A percentile compares a stretch with the other conserved stretches of the same genome.
These are phyloP conservation scores for Suillus alpinus DNA, from an alignment of 768 basidiomycete species.

Conservation along the genomic window DNA sequence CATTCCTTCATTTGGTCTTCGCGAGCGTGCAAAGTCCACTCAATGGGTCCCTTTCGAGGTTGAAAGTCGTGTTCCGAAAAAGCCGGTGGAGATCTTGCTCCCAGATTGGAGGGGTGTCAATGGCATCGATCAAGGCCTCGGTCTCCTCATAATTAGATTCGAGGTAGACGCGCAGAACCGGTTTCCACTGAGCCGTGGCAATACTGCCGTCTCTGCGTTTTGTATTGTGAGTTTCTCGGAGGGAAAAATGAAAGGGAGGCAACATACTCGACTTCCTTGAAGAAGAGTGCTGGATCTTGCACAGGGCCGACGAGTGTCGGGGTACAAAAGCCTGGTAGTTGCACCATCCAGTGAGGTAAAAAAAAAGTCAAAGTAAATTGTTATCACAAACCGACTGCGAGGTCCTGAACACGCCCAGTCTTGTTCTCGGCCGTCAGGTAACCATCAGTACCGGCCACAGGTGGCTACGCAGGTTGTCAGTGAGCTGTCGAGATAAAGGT, in stretches of 20 bases:
- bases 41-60: not conserved
- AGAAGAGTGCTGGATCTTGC: not conserved
- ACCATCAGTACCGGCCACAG: not conserved
- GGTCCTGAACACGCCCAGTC: not conserved
- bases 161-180: not conserved
- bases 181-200: not conserved
- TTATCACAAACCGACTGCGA: not conserved
- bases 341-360: not conserved
- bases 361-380: too few relatives aligned
- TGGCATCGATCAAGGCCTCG: not conserved
- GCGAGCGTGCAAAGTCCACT: not conserved
- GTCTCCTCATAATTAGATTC: not conserved
- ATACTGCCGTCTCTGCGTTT: not conserved
- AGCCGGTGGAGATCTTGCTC: not conserved
- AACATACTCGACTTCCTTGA: constrained; percentile 3
- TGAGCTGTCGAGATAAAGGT: not conserved
- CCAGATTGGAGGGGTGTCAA: not conserved
- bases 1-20: not conserved
- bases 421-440: not conserved
- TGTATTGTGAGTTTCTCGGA: not conserved
- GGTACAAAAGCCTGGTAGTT: not conserved
- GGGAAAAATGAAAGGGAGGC: not conserved
- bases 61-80: not conserved
- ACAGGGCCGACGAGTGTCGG: not conserved
- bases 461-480: not conserved